Evolutionary conservation across 768 basidiomycete species (phyloP).

Genomic region (Leccinum barrowsii): DNA sequence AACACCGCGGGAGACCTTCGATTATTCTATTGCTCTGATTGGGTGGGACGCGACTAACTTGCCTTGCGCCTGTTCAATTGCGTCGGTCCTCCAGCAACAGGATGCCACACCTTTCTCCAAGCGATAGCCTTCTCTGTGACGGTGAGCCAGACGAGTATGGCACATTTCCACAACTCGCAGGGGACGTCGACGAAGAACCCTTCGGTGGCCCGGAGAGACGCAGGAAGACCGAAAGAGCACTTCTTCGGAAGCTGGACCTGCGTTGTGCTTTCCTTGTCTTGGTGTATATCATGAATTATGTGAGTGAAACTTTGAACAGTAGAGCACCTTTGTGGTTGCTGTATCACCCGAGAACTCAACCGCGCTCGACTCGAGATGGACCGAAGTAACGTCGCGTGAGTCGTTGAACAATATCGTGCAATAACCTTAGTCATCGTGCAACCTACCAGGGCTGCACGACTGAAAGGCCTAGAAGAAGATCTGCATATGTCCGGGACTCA

Average conservation of each 20-base stretch:
- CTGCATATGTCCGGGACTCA: constrained; percentile 54
- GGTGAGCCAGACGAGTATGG: not conserved
- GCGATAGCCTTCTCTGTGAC: not conserved
- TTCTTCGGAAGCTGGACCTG: constrained; percentile 41
- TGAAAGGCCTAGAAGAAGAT: constrained; percentile 67
- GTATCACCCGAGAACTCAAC: not conserved
- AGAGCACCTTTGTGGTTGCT: not conserved
- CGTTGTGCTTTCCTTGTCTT: constrained; percentile 43
- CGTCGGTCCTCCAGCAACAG: not conserved
- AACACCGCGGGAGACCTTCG: too few species aligned
- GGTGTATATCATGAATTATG: constrained; percentile 47
- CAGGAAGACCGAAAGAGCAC: constrained; percentile 37
- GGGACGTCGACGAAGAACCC: constrained; percentile 25
- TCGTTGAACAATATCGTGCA: not conserved
- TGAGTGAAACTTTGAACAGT: constrained; percentile 21
- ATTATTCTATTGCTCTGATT: too few species aligned
- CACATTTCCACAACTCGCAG: constrained; percentile 3
- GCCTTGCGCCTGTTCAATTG: not conserved
- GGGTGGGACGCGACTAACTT: too few species aligned
- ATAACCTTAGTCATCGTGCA: not conserved
- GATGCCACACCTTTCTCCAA: not conserved
- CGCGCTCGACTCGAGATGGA: constrained; percentile 46
- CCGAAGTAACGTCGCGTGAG: constrained; percentile 63
- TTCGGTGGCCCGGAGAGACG: constrained; percentile 38
- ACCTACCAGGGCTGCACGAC: constrained; percentile 55